Percentiles rank a stretch among this genome's conserved stretches.
phyloP scores from a whole-genome alignment of 768 basidiomycete species.

The Boletus vermiculosoides region DNA sequence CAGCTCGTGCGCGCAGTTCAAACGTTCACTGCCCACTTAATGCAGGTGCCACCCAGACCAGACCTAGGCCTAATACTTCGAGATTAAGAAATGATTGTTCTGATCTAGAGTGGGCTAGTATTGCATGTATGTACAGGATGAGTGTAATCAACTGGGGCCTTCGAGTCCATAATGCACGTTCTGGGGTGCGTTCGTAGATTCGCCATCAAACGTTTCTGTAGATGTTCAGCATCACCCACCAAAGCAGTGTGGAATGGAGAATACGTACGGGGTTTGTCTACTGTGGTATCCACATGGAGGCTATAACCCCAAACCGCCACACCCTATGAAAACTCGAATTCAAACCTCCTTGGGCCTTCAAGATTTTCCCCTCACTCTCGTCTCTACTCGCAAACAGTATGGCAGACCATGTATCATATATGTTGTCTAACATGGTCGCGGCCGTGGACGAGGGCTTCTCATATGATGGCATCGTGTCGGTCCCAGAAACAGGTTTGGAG shows the following conservation, averaged over 20 bases:
- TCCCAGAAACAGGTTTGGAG: conserved; percentile 14
- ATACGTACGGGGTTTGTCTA: neutral
- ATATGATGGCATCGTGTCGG: conserved; percentile 7
- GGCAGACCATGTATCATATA: neutral
- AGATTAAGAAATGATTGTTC: too few relatives aligned
- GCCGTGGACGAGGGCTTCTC: conserved; percentile 2
- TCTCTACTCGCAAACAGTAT: neutral
- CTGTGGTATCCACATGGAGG: neutral
- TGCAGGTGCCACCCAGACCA: too few relatives aligned
- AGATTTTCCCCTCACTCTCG: neutral
- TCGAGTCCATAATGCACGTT: neutral
- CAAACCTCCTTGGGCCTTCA: neutral
- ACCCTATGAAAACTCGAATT: neutral
- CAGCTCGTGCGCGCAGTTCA: too few relatives aligned
- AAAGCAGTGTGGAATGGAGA: neutral
- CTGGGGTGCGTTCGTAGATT: neutral
- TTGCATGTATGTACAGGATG: neutral
- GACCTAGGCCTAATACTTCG: too few relatives aligned
- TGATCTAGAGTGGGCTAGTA: too few relatives aligned
- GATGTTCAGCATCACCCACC: neutral
- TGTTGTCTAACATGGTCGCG: neutral
- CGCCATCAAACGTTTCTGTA: neutral
- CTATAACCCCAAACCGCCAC: neutral
- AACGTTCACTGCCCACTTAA: too few relatives aligned
- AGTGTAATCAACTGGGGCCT: too few relatives aligned